phyloP scores from a whole-genome alignment of 257 asterid species.

The Salvia miltiorrhiza region DNA sequence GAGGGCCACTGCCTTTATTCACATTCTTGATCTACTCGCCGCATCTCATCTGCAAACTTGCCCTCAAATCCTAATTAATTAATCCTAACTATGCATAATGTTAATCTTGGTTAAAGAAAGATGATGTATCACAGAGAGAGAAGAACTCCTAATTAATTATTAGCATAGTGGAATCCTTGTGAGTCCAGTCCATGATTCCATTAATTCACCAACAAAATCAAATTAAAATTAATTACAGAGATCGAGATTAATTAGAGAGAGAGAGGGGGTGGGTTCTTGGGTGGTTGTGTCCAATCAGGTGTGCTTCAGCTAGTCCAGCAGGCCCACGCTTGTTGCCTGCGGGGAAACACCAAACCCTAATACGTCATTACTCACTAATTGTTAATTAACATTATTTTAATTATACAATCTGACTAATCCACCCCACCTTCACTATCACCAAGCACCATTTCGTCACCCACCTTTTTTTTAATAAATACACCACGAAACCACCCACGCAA shows the following conservation, averaged over 20 bases:
- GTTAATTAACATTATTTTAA: not conserved
- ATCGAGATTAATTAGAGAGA: not conserved
- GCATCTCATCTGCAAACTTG: constrained; percentile 28
- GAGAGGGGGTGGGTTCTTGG: constrained; percentile 8
- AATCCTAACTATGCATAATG: too few species aligned
- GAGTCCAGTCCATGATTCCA: constrained; percentile 31
- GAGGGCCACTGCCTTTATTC: constrained; percentile 26
- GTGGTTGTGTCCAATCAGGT: not conserved
- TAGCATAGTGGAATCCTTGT: constrained; percentile 26
- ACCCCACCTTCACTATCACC: constrained; percentile 1
- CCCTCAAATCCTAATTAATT: constrained; percentile 21
- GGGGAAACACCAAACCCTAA: constrained; percentile 35
- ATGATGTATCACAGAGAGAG: not conserved
- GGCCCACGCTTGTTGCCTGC: constrained; percentile 34
- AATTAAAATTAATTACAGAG: not conserved
- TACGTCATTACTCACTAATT: constrained; percentile 15
- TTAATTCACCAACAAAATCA: not conserved
- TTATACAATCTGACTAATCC: not conserved
- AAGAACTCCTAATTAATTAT: not conserved
- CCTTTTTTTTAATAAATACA: not conserved
- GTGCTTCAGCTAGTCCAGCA: constrained; percentile 28
- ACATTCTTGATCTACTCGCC: constrained; percentile 23
- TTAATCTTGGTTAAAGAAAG: not conserved
- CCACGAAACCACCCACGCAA: constrained; percentile 10
- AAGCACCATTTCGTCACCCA: constrained; percentile 1